Evolutionary conservation across 805 yeast species (phyloP).

Genomic region (Cyberlindnera mycetangii): DNA sequence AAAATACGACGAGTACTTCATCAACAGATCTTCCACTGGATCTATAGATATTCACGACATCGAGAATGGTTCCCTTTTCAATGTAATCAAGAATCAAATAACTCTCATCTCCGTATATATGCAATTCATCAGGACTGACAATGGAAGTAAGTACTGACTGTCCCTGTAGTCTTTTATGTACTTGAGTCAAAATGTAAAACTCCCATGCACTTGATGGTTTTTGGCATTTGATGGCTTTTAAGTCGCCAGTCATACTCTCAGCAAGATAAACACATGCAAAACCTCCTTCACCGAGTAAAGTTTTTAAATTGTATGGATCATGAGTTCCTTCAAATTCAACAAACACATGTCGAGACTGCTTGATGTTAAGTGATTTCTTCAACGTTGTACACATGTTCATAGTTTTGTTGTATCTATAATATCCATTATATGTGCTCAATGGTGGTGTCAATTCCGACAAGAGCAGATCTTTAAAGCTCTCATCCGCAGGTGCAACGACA

Average conservation of each 20-base stretch:
- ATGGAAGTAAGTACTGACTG: slow-evolving; percentile 36
- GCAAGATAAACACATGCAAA: slow-evolving; percentile 73
- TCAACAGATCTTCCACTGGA: slow-evolving; percentile 40
- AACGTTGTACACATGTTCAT: slow-evolving; percentile 35
- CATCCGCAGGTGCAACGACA: slow-evolving; percentile 46
- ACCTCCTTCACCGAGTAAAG: slow-evolving; percentile 76
- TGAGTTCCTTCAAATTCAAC: slow-evolving; percentile 42
- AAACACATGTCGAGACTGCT: slow-evolving; percentile 34
- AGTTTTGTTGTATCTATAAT: slow-evolving; percentile 29
- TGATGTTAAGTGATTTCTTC: slow-evolving; percentile 35
- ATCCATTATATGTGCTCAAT: slow-evolving; percentile 31
- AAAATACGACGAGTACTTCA: slow-evolving; percentile 59
- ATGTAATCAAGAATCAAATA: slow-evolving; percentile 23
- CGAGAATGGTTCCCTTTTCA: slow-evolving; percentile 71
- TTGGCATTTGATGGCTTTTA: slow-evolving; percentile 71
- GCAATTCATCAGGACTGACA: slow-evolving; percentile 49
- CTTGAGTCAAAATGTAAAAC: slow-evolving; percentile 62
- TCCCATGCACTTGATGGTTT: slow-evolving; percentile 77
- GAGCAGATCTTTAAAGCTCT: slow-evolving; percentile 36
- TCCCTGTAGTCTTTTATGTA: slow-evolving; percentile 40
- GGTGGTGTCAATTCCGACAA: slow-evolving; percentile 39
- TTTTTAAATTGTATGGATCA: slow-evolving; percentile 45
- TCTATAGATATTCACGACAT: slow-evolving; percentile 54
- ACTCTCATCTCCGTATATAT: slow-evolving; percentile 33
- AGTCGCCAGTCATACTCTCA: slow-evolving; percentile 51